Evolutionary conservation across 768 basidiomycete species (phyloP).

Genomic region (Kwoniella botswanensis): DNA sequence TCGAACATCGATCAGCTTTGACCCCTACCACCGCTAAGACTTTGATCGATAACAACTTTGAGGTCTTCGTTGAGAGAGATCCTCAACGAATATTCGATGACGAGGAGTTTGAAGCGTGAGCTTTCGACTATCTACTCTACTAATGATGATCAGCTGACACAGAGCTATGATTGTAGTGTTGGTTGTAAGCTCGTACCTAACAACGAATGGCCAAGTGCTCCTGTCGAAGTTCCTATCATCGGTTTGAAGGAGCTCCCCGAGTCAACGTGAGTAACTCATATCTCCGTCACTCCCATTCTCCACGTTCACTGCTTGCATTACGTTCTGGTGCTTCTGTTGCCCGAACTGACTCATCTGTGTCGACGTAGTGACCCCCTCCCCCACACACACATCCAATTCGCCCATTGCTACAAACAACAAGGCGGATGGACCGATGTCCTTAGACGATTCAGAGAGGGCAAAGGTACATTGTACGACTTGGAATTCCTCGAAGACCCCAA

Average conservation of each 20-base stretch:
- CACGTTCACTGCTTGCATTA: no score
- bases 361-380: slow-evolving; percentile 68
- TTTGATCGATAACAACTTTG: slow-evolving; percentile 86
- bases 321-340: no score
- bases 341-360: no score
- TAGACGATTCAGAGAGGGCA: slow-evolving; percentile 78
- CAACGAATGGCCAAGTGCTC: slow-evolving; percentile 86
- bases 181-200: slow-evolving; percentile 86
- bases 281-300: no score
- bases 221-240: slow-evolving; percentile 75
- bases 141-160: slow-evolving; percentile 11
- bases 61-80: slow-evolving; percentile 89
- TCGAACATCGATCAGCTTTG: slow-evolving; percentile 89
- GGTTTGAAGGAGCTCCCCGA: slow-evolving; percentile 94
- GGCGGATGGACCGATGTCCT: slow-evolving; percentile 89
- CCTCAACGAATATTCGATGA: slow-evolving; percentile 93
- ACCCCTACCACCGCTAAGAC: slow-evolving; percentile 88
- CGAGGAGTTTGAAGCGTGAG: slow-evolving; percentile 88
- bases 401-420: slow-evolving; percentile 96
- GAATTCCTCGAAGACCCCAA: slow-evolving; percentile 87
- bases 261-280: slow-evolving; percentile 62
- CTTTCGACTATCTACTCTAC: background rate
- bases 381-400: slow-evolving; percentile 97
- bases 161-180: slow-evolving; percentile 64
- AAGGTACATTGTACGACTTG: slow-evolving; percentile 86